A percentile compares a stretch with the other conserved stretches of the same genome.
Conservation (phyloP, 2,329 filamentous ascomycete genomes). For the Metarhizium guizhouense region DNA sequence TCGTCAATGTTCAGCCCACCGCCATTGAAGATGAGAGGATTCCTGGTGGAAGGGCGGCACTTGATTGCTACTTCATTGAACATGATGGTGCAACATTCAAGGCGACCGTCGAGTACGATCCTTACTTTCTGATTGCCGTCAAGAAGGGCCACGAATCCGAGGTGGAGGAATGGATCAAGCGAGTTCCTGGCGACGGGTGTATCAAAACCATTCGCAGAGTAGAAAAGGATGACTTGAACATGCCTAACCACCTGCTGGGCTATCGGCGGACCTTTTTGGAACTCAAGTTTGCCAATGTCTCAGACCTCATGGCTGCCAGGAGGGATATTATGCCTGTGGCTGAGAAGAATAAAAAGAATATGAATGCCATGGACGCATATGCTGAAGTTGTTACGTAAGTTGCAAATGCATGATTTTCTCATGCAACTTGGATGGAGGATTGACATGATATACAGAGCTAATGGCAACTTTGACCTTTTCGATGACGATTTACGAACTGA, state of each 20-base stretch:
- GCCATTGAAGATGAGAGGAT: conserved; percentile 77
- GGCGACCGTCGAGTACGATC: conserved; percentile 90
- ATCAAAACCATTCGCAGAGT: conserved; percentile 70
- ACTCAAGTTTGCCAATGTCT: conserved; percentile 79
- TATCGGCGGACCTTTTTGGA: conserved; percentile 84
- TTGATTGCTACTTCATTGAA: conserved; percentile 96
- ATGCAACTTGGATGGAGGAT: neutral
- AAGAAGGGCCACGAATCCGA: conserved; percentile 83
- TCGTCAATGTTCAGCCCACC: conserved; percentile 91
- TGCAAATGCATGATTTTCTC: neutral
- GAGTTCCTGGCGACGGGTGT: conserved; percentile 68
- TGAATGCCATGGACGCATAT: conserved; percentile 97
- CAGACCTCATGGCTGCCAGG: conserved; percentile 75
- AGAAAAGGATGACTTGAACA: conserved; percentile 86
- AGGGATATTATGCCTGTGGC: conserved; percentile 82
- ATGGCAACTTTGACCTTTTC: conserved; percentile 87
- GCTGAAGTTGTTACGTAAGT: conserved; percentile 84
- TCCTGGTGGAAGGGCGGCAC: conserved; percentile 74
- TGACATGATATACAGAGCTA: conserved; percentile 42
- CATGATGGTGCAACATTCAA: conserved; percentile 88
- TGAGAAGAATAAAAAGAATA: conserved; percentile 92
- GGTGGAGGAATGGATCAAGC: conserved; percentile 89
- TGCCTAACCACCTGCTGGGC: conserved; percentile 93
- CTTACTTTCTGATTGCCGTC: conserved; percentile 88
- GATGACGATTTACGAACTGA: conserved; percentile 82